Base-by-base conservation (phyloP, 2,329 filamentous ascomycete genomes). In the Fusarium nurragi region DNA sequence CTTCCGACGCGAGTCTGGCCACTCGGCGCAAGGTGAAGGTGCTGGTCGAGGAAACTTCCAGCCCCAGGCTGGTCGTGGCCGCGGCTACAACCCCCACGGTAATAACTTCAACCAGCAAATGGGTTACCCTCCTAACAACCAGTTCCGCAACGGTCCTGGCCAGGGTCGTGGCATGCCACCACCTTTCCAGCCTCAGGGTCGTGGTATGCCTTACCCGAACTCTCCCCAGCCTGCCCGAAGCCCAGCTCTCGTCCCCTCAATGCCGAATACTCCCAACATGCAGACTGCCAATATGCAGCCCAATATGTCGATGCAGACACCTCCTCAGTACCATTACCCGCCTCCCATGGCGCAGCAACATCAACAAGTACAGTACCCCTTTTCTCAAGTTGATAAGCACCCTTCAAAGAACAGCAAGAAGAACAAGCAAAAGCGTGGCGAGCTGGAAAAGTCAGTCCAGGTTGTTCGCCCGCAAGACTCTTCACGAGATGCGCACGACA, bases 1-100 rank as follows among this genome's bases (percentile, higher is more conserved):
- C 78, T 86, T 92, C 71, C 90, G 94, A 73, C 90, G 93, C 70
- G 91, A 94, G 76, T 97, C 94, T 26, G 90, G 90, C 34, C 93
- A 95, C 74, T 96, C 92, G 21, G 85, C 88, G 65, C 91, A 94
- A 60, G 73, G 76, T 43, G 77, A 79, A 23, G 75, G 74, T 60
- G 71, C 88, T 72, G 84, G 83, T 68, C 86, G 86, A 69, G 87
- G 84, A 67, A 83, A 81, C 67, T 86, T 79, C 66, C 76, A 78
- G 46, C 75, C 79, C 28, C 80, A 83, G 64, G 79, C 78, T 43
- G 80, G 81, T 46, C 82, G 85, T 60, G 82, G 84, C 40, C 80
- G 84, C 57, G 79, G 79, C 48, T 86, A 81, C 65, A 81, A 80
- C 70, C 78, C 78, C 26, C 75, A 77, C 50, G 68, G 68, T 43